These are phyloP conservation scores for Mycocentrospora acerina DNA, from an alignment of 2,329 filamentous ascomycete species.

Conservation along the genomic window DNA sequence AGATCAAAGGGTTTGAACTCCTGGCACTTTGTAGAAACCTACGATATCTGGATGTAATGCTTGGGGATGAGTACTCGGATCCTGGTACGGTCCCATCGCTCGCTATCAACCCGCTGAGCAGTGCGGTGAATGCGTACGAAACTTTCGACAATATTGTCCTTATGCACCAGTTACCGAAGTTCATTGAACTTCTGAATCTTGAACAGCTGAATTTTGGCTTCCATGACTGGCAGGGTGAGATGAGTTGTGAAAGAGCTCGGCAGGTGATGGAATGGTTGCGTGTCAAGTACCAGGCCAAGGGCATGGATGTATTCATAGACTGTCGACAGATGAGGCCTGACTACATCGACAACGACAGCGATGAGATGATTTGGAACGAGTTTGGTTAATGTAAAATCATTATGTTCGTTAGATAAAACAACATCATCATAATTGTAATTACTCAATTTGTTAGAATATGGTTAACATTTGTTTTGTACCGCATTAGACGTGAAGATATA, in stretches of 20 bases:
- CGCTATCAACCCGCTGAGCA: slow-evolving; percentile 5
- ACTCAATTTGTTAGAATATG: too few relatives aligned
- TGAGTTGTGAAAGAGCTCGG: slow-evolving; percentile 3
- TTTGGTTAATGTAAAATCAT: too few relatives aligned
- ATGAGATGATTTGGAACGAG: too few relatives aligned
- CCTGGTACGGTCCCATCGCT: slow-evolving; percentile 4
- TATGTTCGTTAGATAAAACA: too few relatives aligned
- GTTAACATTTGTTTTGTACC: too few relatives aligned
- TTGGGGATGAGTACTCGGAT: slow-evolving; percentile 5
- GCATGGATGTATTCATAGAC: slow-evolving; percentile 3
- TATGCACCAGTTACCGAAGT: slow-evolving; percentile 5
- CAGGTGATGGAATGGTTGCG: slow-evolving; percentile 8
- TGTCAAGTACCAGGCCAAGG: slow-evolving; percentile 1
- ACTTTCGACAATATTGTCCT: slow-evolving; percentile 8
- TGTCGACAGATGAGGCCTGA: slow-evolving; percentile 5
- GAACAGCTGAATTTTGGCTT: slow-evolving; percentile 7
- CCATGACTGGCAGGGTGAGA: slow-evolving; percentile 7
- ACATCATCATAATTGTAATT: too few relatives aligned
- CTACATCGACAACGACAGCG: too few relatives aligned
- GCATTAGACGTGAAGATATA: too few relatives aligned
- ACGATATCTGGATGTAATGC: slow-evolving; percentile 4
- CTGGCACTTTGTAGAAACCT: slow-evolving; percentile 5
- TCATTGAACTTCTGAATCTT: slow-evolving; percentile 3
- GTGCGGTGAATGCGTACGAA: slow-evolving; percentile 8
- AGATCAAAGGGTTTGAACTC: slow-evolving; percentile 7